A percentile compares a stretch with the other conserved stretches of the same genome.
These are phyloP conservation scores for Thalassiosira profunda DNA, from an alignment of 108 stramenopile species.

Conservation along the genomic window DNA sequence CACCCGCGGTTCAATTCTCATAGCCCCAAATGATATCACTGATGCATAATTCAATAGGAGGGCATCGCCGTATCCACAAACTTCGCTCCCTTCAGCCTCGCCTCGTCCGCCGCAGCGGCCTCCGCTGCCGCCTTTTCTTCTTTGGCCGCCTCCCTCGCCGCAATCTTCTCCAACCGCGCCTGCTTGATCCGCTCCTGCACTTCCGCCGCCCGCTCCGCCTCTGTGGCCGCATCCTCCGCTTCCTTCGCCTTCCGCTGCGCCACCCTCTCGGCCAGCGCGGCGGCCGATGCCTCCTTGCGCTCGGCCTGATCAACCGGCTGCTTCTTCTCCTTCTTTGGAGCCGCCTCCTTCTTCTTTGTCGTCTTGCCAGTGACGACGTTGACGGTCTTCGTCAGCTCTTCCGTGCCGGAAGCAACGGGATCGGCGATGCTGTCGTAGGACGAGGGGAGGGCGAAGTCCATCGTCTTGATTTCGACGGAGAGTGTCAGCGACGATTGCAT, in stretches of 20 bases:
- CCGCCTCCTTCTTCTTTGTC: slow-evolving; percentile 19
- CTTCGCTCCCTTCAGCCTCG: slow-evolving; percentile 13
- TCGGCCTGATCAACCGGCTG: slow-evolving; percentile 35
- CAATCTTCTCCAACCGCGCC: slow-evolving; percentile 21
- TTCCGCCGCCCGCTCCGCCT: slow-evolving; percentile 14
- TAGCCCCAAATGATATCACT: neutral
- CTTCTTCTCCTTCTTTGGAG: slow-evolving; percentile 22
- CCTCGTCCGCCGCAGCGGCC: neutral
- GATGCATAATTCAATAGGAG: slow-evolving; percentile 7
- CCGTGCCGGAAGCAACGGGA: slow-evolving; percentile 17
- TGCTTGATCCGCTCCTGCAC: slow-evolving; percentile 23
- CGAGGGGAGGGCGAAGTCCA: slow-evolving; percentile 47
- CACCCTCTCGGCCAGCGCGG: slow-evolving; percentile 15
- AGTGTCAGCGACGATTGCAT: slow-evolving; percentile 41
- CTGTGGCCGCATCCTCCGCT: slow-evolving; percentile 3
- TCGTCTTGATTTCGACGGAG: slow-evolving; percentile 39
- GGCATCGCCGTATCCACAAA: slow-evolving; percentile 39
- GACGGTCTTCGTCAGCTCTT: slow-evolving; percentile 27
- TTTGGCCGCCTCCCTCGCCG: slow-evolving; percentile 29
- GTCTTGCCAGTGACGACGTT: neutral
- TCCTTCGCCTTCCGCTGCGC: neutral
- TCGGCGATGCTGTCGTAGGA: slow-evolving; percentile 51
- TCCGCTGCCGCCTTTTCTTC: slow-evolving; percentile 35
- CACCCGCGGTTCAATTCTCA: neutral
- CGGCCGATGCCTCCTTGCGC: slow-evolving; percentile 15